These are phyloP conservation scores for Cutaneotrichosporon cavernicola DNA, from an alignment of 1,284 basidiomycete species.

Conservation along the genomic window DNA sequence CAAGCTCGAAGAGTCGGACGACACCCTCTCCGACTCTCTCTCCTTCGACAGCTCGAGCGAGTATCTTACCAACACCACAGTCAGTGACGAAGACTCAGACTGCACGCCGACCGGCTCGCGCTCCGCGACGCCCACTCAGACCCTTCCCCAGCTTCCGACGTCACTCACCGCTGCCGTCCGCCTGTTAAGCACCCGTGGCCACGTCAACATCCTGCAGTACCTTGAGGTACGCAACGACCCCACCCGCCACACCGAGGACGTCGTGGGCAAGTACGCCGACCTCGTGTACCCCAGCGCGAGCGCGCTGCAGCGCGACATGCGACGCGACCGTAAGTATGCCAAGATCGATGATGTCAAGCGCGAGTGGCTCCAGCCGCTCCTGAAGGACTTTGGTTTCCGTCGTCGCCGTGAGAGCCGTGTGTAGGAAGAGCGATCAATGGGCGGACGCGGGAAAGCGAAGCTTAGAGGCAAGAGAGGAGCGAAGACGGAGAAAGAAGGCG, in stretches of 20 bases:
- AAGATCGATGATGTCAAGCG: slow-evolving; percentile 29
- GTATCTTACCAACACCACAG: background rate
- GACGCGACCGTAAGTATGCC: slow-evolving; percentile 25
- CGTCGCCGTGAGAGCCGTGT: background rate
- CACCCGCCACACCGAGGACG: background rate
- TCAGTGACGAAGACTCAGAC: background rate
- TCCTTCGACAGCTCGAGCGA: background rate
- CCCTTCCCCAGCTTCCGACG: slow-evolving; percentile 31
- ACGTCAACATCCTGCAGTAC: slow-evolving; percentile 47
- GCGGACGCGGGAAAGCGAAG: background rate
- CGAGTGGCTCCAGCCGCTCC: slow-evolving; percentile 45
- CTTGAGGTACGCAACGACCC: slow-evolving; percentile 31
- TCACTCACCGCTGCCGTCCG: slow-evolving; percentile 33
- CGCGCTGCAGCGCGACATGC: slow-evolving; percentile 31
- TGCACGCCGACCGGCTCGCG: slow-evolving; percentile 15
- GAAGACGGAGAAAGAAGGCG: background rate
- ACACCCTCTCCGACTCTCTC: background rate
- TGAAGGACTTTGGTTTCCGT: slow-evolving; percentile 39
- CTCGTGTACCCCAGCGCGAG: slow-evolving; percentile 31
- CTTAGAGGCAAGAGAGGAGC: background rate
- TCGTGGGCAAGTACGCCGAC: slow-evolving; percentile 20
- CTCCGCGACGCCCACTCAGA: slow-evolving; percentile 16
- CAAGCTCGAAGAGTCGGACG: slow-evolving; percentile 13
- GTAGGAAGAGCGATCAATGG: background rate
- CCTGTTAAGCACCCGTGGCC: slow-evolving; percentile 37